A percentile compares a stretch with the other conserved stretches of the same genome.
Evolutionary conservation across 148 eudicot genomes (phyloP).

Genomic region (Cornus suecica): DNA sequence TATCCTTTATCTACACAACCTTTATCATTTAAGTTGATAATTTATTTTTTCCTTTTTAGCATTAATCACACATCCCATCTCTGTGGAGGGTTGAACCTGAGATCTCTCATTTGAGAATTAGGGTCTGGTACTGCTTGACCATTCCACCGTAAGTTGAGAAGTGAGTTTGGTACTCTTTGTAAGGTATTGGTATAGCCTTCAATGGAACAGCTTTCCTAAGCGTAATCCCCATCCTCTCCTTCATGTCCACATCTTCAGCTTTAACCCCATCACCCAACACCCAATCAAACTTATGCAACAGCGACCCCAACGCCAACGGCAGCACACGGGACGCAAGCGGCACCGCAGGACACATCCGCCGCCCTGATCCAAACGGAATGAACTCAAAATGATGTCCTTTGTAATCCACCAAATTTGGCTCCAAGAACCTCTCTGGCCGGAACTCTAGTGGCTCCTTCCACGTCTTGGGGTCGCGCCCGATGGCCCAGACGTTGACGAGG

Average conservation of each 20-base stretch:
- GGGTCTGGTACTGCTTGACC: no score
- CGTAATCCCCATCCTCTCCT: constrained; percentile 28
- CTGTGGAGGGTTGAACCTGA: no score
- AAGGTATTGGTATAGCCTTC: constrained; percentile 1
- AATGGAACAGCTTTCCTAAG: constrained; percentile 22
- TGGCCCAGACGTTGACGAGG: constrained; percentile 44
- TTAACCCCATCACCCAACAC: constrained; percentile 22
- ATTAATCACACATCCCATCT: no score
- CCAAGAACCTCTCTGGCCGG: constrained; percentile 42
- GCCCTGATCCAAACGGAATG: constrained; percentile 35
- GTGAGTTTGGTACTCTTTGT: neutral
- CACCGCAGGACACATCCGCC: constrained; percentile 46
- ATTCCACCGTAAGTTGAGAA: no score
- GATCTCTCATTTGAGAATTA: no score
- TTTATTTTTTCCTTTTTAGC: no score
- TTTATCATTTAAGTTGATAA: no score
- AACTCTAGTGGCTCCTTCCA: constrained; percentile 32
- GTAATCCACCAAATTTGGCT: constrained; percentile 15
- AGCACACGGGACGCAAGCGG: constrained; percentile 23
- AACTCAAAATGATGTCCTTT: constrained; percentile 36
- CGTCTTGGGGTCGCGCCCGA: constrained; percentile 33
- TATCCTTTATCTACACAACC: no score
- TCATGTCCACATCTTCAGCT: constrained; percentile 27
- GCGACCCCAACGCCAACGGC: constrained; percentile 17
- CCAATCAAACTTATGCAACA: constrained; percentile 32